Base-by-base conservation (phyloP, 805 yeast species). In the Nakazawaea ambrosiae region DNA sequence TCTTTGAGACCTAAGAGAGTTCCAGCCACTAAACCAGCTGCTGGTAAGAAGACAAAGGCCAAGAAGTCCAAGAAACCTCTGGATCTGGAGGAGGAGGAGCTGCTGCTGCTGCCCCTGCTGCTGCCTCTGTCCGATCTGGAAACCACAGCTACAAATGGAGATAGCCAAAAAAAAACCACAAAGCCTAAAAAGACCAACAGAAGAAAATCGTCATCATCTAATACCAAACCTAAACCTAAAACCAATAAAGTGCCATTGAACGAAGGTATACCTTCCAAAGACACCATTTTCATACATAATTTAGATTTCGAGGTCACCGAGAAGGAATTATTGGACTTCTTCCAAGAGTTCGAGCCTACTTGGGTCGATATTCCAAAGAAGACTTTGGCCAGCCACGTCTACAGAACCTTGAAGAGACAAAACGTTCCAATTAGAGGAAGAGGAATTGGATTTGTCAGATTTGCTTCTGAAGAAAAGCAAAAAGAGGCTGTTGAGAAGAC, bases 391-490 rank as follows among this genome's bases (percentile, higher is more conserved):
- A 55, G 50, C 34, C 58, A 56, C 36, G 49, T 73, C 19, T 58
- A 67, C 44, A 61, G 63, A 49, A 63, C 61, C 45, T 59, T 70
- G 39, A 65, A 63, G 49, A 66, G 60, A 26, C 59, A 62, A 40
- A 72, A 73, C 33, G 64, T 68, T 43, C 60, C 59, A 43, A 60
- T 74, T 39, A 68, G 61, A 50, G 55, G 61, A 50, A 74, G 73
- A 51, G 88, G 88, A 30, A 75, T 73, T 55, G 84, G 81, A 4
- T 78, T 78, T 56, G 74, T 75, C 39, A 73, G 66, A 49, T 72
- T 78, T 45, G 53, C 63, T 24, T 49, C 50, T 45, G 68, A 68
- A 42, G 74, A 68, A 37, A 47, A 52, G 25, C 79, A 74, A 52
- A 55, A 61, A 52, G 46, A 56, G 46, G 77, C 75, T 14, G 62